phyloP scores from a whole-genome alignment of 179 eudicot species.

The Amaranthus tricolor region DNA sequence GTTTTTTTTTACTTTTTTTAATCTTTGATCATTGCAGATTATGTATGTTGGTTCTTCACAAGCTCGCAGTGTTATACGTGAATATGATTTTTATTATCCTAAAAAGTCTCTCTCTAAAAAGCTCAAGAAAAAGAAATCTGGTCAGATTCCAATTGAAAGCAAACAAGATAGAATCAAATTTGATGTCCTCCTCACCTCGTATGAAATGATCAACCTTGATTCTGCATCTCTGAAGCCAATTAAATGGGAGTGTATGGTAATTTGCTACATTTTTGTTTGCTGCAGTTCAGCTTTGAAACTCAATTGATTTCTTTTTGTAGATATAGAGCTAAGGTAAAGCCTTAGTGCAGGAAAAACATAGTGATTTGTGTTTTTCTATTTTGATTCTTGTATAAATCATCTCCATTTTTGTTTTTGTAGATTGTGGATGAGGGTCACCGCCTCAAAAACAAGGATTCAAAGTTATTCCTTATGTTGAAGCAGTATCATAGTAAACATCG shows the following conservation, averaged over 20 bases:
- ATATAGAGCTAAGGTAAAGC: neutral
- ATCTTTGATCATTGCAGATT: conserved; percentile 49
- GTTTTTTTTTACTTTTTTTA: conserved; percentile 17
- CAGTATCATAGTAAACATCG: conserved; percentile 79
- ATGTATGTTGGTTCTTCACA: conserved; percentile 94
- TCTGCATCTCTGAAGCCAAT: conserved; percentile 71
- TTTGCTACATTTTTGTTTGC: conserved; percentile 14
- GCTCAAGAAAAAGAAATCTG: conserved; percentile 76
- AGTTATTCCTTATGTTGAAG: conserved; percentile 69
- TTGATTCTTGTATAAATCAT: conserved; percentile 14
- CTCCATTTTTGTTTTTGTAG: conserved; percentile 34
- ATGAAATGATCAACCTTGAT: conserved; percentile 92
- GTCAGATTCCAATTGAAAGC: conserved; percentile 54
- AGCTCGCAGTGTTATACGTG: conserved; percentile 72
- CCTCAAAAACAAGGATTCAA: conserved; percentile 96
- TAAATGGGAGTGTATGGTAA: conserved; percentile 94
- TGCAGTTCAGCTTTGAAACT: neutral
- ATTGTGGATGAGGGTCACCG: conserved; percentile 99
- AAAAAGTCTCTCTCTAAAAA: conserved; percentile 45
- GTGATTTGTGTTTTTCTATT: conserved; percentile 8
- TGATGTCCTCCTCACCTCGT: conserved; percentile 91
- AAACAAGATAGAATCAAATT: conserved; percentile 91
- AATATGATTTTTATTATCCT: conserved; percentile 85
- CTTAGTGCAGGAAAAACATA: neutral
- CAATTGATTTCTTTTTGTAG: neutral